phyloP scores from a whole-genome alignment of 495 filamentous ascomycete genomes.

The Pyrenula massariospora region DNA sequence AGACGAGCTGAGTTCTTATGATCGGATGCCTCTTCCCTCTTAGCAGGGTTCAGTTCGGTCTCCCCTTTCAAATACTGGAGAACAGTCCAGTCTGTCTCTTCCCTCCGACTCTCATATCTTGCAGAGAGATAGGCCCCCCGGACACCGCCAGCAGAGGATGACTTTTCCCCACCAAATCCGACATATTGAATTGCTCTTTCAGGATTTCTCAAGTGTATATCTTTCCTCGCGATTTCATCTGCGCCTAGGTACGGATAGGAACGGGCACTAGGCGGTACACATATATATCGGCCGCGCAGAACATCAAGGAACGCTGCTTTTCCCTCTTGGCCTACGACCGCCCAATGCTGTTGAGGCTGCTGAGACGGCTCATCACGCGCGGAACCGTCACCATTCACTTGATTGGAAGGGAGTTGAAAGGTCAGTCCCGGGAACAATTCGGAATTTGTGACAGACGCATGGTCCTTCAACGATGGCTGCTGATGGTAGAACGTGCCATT shows the following conservation, averaged over 20 bases:
- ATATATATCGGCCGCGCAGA: conserved; percentile 60
- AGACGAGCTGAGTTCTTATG: conserved; percentile 34
- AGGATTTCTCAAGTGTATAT: conserved; percentile 42
- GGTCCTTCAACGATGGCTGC: conserved; percentile 44
- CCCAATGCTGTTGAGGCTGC: conserved; percentile 50
- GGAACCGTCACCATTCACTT: conserved; percentile 7
- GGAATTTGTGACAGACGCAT: conserved; percentile 27
- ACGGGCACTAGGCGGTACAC: conserved; percentile 58
- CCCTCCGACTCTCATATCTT: conserved; percentile 80
- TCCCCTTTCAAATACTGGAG: conserved; percentile 66
- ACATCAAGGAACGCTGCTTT: conserved; percentile 69
- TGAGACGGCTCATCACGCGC: too few species aligned
- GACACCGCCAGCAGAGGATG: conserved; percentile 40
- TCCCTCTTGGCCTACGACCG: conserved; percentile 57
- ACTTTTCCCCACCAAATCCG: conserved; percentile 57
- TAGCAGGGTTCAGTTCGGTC: conserved; percentile 60
- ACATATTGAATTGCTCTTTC: conserved; percentile 67
- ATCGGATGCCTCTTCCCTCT: conserved; percentile 34
- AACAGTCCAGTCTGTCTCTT: conserved; percentile 79
- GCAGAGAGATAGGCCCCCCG: conserved; percentile 75
- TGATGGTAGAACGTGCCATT: conserved; percentile 73
- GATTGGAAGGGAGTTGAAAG: conserved; percentile 49
- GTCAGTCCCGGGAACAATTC: conserved; percentile 56
- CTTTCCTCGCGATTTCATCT: conserved; percentile 42
- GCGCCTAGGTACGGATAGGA: conserved; percentile 64